phyloP scores from a whole-genome alignment of 106 monocot genomes.

The Chionographis japonica region DNA sequence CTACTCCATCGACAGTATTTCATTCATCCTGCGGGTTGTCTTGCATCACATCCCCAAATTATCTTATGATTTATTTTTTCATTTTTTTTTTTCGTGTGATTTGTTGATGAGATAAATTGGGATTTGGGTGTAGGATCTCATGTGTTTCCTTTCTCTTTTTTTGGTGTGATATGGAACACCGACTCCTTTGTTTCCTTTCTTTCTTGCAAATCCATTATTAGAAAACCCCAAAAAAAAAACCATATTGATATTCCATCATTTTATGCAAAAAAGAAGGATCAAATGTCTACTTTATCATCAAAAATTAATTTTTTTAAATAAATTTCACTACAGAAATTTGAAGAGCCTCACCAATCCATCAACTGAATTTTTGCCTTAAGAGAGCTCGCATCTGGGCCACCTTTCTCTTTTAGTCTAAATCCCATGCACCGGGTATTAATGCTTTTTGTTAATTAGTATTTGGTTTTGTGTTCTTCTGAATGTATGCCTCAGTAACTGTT shows the following conservation, averaged over 20 bases:
- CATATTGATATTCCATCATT: neutral
- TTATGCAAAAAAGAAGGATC: constrained; percentile 2
- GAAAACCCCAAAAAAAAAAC: neutral
- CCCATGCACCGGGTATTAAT: neutral
- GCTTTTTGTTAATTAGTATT: neutral
- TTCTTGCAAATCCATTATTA: neutral
- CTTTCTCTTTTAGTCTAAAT: neutral
- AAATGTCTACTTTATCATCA: neutral
- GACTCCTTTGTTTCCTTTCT: neutral
- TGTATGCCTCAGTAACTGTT: constrained; percentile 27
- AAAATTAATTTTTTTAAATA: no score
- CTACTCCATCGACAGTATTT: no score
- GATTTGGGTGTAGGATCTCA: no score
- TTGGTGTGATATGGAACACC: neutral
- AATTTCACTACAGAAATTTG: neutral
- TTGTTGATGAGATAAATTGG: no score
- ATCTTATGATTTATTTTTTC: no score
- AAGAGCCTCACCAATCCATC: neutral
- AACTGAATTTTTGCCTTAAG: neutral
- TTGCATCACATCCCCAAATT: no score
- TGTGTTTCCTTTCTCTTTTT: no score
- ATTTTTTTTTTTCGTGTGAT: no score
- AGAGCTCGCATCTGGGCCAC: neutral
- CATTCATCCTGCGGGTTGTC: no score
- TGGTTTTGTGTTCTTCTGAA: constrained; percentile 8